Evolutionary conservation across 352 stramenopile genomes (phyloP).

Genomic region (Phytopythium mirpurense): DNA sequence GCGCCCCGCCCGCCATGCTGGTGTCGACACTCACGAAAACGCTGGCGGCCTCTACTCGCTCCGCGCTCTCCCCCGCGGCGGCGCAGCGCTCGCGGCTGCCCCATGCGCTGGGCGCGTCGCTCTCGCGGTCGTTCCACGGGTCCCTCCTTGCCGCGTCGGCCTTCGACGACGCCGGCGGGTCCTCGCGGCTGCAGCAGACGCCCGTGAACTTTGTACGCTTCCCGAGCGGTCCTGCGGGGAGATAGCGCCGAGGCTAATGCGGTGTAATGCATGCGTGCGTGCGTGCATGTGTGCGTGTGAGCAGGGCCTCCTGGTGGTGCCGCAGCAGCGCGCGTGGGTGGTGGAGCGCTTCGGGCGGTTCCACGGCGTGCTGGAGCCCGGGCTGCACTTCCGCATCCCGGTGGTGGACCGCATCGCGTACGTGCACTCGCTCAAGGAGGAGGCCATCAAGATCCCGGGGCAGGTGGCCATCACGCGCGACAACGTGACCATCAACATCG

Average conservation of each 20-base stretch:
- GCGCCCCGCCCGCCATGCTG: slow-evolving; percentile 15
- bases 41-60: slow-evolving; percentile 15
- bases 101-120: not conserved
- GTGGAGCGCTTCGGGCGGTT: slow-evolving; percentile 92
- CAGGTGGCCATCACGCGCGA: slow-evolving; percentile 90
- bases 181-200: slow-evolving; percentile 39
- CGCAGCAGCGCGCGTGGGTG: slow-evolving; percentile 87
- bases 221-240: no score
- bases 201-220: slow-evolving; percentile 47
- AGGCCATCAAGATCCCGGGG: slow-evolving; percentile 88
- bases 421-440: slow-evolving; percentile 90
- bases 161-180: slow-evolving; percentile 35
- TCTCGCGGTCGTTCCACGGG: slow-evolving; percentile 16
- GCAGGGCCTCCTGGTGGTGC: slow-evolving; percentile 81
- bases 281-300: no score
- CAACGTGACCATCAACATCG: slow-evolving; percentile 91
- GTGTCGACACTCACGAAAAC: not conserved
- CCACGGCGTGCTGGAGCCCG: slow-evolving; percentile 78
- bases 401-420: slow-evolving; percentile 89
- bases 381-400: slow-evolving; percentile 88
- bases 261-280: no score
- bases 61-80: not conserved
- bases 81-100: slow-evolving; percentile 12
- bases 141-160: slow-evolving; percentile 24
- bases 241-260: no score